Evolutionary conservation across 331 rosid species (phyloP).

Genomic region (Acacia concinna): DNA sequence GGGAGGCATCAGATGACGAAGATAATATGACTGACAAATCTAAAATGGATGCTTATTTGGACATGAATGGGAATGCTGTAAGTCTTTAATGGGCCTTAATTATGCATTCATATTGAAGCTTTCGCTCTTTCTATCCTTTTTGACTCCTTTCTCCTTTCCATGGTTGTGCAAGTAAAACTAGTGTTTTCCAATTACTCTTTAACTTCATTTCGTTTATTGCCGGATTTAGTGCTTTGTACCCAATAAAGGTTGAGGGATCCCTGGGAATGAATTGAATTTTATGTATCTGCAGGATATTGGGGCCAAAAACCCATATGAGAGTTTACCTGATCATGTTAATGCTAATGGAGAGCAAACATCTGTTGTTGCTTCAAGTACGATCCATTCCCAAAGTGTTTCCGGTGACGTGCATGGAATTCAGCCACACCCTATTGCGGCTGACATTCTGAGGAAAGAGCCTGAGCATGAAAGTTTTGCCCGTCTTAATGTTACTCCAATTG

Average conservation of each 20-base stretch:
- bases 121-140: background rate
- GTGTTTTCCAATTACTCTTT: slow-evolving; percentile 9
- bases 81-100: slow-evolving; percentile 35
- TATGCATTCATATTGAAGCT: background rate
- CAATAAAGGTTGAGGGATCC: slow-evolving; percentile 10
- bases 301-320: slow-evolving; percentile 41
- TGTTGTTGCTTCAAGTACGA: slow-evolving; percentile 62
- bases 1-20: slow-evolving; percentile 80
- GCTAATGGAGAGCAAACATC: slow-evolving; percentile 60
- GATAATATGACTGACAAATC: slow-evolving; percentile 47
- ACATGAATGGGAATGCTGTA: slow-evolving; percentile 62
- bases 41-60: slow-evolving; percentile 53
- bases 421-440: slow-evolving; percentile 90
- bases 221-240: background rate
- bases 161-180: background rate
- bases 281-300: slow-evolving; percentile 52
- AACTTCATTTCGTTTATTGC: background rate
- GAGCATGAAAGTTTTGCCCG: slow-evolving; percentile 86
- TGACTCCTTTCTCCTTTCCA: background rate
- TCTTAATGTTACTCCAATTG: slow-evolving; percentile 61
- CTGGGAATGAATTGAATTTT: slow-evolving; percentile 6
- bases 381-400: slow-evolving; percentile 76
- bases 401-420: slow-evolving; percentile 86
- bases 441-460: slow-evolving; percentile 89
- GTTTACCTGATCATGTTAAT: slow-evolving; percentile 50